phyloP scores from a whole-genome alignment of 805 yeast genomes.

The Tetrapisispora nanseiensis region DNA sequence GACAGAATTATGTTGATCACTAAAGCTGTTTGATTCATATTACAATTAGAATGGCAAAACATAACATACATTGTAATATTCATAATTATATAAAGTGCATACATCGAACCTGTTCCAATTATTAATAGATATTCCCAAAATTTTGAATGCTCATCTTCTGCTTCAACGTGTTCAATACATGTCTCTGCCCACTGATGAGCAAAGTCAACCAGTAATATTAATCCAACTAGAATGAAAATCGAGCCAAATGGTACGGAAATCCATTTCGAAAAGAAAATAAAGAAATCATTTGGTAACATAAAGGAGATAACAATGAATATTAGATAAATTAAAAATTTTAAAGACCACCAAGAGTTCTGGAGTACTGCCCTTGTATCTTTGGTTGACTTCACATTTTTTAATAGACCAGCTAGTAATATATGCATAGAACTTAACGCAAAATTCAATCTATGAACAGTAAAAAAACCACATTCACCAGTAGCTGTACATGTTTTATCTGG shows the following conservation, averaged over 20 bases:
- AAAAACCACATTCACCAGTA: slow-evolving; percentile 80
- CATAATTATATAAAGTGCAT: slow-evolving; percentile 59
- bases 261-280: slow-evolving; percentile 83
- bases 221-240: slow-evolving; percentile 78
- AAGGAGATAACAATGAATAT: slow-evolving; percentile 52
- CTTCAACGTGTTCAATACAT: slow-evolving; percentile 83
- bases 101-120: slow-evolving; percentile 85
- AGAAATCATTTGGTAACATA: slow-evolving; percentile 78
- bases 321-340: slow-evolving; percentile 56
- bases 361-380: slow-evolving; percentile 66
- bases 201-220: slow-evolving; percentile 84
- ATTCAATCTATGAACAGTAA: slow-evolving; percentile 86
- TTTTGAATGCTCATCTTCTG: slow-evolving; percentile 47
- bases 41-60: slow-evolving; percentile 74
- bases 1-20: slow-evolving; percentile 62
- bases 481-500: slow-evolving; percentile 77
- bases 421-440: slow-evolving; percentile 81
- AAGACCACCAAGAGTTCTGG: slow-evolving; percentile 89
- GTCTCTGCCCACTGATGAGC: slow-evolving; percentile 99
- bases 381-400: slow-evolving; percentile 70
- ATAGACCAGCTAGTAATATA: slow-evolving; percentile 51
- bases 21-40: slow-evolving; percentile 83
- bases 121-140: slow-evolving; percentile 76
- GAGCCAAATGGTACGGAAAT: slow-evolving; percentile 79
- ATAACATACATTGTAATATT: slow-evolving; percentile 71